Base-by-base conservation (phyloP, 768 basidiomycete species). In the Pulveroboletus sp. region DNA sequence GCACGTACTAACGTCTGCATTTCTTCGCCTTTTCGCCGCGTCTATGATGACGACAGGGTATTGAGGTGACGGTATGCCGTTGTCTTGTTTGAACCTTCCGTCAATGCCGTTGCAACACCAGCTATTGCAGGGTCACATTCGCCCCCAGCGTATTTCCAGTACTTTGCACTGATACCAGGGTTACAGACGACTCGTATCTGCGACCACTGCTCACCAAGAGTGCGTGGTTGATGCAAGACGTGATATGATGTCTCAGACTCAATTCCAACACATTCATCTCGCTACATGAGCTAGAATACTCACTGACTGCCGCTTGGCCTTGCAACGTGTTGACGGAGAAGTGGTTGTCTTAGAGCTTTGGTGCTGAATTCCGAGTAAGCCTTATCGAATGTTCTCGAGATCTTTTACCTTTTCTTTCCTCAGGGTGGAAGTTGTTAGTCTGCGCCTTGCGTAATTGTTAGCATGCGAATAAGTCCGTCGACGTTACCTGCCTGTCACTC, bases 261-360 rank as follows among this genome's bases (percentile, higher is more conserved):
- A 32, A 35, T 14, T 13, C 27, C 21, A 24, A 21, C 18, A 6
- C 33, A 1, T 41, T 21, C 46, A 1, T 33, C 27, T 21, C 15
- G 9, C 6, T 21, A n/a, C 7, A 42, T 32, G 21, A 17, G 10
- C 24, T 13, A 8, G 32, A 36, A 33, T 13, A 14, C 17, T 18
- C 32, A 14, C 17, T 18, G 26, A 9, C 11, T 17, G 10, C 33
- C 36, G 21, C 18, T 49, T 8, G n/a, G 14, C 38, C 31, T 38
- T 33, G 14, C 46, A 57, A 54, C 45, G 39, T 54, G 56, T 47
- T 45, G 6, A 43, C 27, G 42, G 32, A 28, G 35, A 28, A 28
- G 2, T 28, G 21, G 27, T 28, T 28, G 27, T 8, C 27, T 28
- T 8, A 6, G 5, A 28, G 27, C 6, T 28, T 28, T 6, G 27